Evolutionary conservation across 192 early-diverging fungal genomes (phyloP).

Genomic region (Tieghemiomyces parasiticus): DNA sequence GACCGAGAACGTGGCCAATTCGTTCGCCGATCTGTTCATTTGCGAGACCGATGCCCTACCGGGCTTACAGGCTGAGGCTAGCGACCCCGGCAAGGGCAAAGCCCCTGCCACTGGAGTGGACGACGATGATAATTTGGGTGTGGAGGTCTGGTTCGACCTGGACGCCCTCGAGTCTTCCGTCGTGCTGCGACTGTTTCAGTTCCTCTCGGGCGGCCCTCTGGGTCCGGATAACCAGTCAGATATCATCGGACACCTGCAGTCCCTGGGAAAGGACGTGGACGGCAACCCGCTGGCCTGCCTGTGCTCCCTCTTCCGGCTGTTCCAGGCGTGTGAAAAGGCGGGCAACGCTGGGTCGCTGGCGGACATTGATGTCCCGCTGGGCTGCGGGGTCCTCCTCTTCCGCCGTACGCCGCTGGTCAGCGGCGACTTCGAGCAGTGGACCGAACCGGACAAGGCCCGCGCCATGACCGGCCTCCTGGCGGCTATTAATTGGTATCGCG

Average conservation of each 20-base stretch:
- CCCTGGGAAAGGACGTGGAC: constrained; percentile 13
- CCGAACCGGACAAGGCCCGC: constrained; percentile 9
- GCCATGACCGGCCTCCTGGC: constrained; percentile 20
- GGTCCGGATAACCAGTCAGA: constrained; percentile 1
- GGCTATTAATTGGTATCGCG: constrained; percentile 42
- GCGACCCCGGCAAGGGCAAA: not conserved
- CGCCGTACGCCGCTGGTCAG: not conserved
- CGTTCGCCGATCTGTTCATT: constrained; percentile 44
- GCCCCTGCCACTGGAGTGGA: not conserved
- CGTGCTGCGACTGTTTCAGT: constrained; percentile 7
- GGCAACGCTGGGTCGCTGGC: constrained; percentile 31
- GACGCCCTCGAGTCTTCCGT: not conserved
- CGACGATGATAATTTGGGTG: not conserved
- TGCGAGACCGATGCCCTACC: constrained; percentile 22
- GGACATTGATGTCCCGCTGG: constrained; percentile 53
- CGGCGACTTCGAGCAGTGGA: no score
- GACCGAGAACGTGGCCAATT: constrained; percentile 40
- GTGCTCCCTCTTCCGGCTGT: constrained; percentile 48
- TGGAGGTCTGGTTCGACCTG: constrained; percentile 1
- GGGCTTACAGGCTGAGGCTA: constrained; percentile 7
- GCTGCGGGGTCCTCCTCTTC: constrained; percentile 33
- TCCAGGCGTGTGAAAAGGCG: constrained; percentile 54
- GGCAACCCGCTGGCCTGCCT: constrained; percentile 33
- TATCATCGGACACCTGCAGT: constrained; percentile 1
- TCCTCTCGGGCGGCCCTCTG: not conserved